Conservation (phyloP, 1,284 basidiomycete species). For the Ustilago cynodontis region DNA sequence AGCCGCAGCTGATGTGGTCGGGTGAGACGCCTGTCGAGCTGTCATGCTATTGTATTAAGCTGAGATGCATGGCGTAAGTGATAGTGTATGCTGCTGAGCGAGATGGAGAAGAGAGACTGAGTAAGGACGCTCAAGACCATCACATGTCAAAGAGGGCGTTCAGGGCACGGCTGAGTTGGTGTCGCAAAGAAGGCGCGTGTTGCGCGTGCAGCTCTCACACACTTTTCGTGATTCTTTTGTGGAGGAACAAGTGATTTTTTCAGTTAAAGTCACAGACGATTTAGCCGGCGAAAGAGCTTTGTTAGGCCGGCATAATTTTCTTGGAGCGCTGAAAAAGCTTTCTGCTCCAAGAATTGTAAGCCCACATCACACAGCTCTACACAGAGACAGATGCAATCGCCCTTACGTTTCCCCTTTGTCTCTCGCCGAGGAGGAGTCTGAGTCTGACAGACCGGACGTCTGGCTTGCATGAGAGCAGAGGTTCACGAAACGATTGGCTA, state of each 20-base stretch:
- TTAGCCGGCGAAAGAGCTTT: neutral
- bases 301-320: neutral
- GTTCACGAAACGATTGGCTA: neutral
- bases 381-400: neutral
- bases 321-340: neutral
- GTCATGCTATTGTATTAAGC: neutral
- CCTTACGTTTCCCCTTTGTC: too few species aligned
- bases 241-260: neutral
- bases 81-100: neutral
- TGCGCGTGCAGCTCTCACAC: neutral
- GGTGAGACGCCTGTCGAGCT: constrained; percentile 2
- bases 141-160: neutral
- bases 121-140: neutral
- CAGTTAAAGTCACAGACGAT: neutral
- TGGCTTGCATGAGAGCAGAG: neutral
- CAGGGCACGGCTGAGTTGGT: constrained; percentile 4
- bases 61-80: neutral
- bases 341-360: neutral
- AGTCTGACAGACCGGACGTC: neutral
- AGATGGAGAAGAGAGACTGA: neutral
- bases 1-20: constrained; percentile 1
- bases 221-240: constrained; percentile 7
- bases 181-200: neutral
- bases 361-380: neutral
- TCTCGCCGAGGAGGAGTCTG: too few species aligned